Percentiles rank a stretch among this genome's conserved stretches.
Evolutionary conservation across 129 eudicot genomes (phyloP).

Genomic region (Artemisia tridentata): DNA sequence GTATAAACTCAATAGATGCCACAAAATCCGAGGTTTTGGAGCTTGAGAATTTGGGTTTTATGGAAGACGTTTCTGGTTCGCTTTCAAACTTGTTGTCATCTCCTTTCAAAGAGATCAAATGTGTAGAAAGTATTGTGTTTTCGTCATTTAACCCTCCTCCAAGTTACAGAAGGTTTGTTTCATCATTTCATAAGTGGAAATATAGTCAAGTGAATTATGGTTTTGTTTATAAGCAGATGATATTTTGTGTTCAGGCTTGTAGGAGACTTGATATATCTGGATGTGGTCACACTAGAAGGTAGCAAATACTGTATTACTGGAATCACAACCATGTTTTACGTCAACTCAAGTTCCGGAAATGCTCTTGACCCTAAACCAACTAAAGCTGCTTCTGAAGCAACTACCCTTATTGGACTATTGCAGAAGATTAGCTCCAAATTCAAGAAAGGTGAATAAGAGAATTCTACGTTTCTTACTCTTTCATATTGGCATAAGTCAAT

Average conservation of each 20-base stretch:
- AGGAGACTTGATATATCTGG: constrained; percentile 93
- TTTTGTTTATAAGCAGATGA: not conserved
- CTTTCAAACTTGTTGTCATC: constrained; percentile 65
- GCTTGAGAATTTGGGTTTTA: constrained; percentile 81
- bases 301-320: constrained; percentile 86
- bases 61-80: constrained; percentile 86
- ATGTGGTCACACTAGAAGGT: constrained; percentile 80
- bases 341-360: constrained; percentile 76
- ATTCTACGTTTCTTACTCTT: not conserved
- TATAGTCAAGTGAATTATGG: not conserved
- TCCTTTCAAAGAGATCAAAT: constrained; percentile 86
- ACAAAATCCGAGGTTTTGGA: constrained; percentile 67
- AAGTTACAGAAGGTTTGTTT: constrained; percentile 83
- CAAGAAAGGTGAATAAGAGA: constrained; percentile 65
- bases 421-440: constrained; percentile 93
- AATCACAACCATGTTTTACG: constrained; percentile 76
- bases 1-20: constrained; percentile 40
- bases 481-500: not conserved
- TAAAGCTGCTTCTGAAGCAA: constrained; percentile 73
- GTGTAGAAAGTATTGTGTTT: constrained; percentile 84
- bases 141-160: constrained; percentile 99
- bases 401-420: constrained; percentile 84
- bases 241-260: constrained; percentile 59
- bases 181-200: not conserved
- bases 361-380: constrained; percentile 76